Percentiles rank a stretch among this genome's conserved stretches.
Conservation (phyloP, 495 filamentous ascomycete species). For the Zalerion maritima region DNA sequence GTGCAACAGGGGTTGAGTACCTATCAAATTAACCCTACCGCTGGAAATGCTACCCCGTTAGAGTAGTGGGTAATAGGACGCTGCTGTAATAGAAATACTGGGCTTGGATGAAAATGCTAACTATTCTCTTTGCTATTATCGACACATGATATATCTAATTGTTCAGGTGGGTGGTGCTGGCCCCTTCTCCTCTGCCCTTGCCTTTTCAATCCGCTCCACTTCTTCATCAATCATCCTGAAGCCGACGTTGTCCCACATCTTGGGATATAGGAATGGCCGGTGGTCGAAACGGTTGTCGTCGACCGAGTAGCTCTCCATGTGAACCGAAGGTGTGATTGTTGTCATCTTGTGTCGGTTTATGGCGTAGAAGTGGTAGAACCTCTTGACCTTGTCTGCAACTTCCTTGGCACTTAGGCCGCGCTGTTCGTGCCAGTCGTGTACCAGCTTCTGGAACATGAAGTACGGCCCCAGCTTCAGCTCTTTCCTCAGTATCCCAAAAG, state of each 20-base stretch:
- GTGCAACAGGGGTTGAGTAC: no score
- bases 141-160: no score
- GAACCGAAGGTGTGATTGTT: constrained; percentile 37
- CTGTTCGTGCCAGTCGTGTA: constrained; percentile 53
- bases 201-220: constrained; percentile 19
- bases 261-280: constrained; percentile 45
- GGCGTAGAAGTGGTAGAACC: constrained; percentile 54
- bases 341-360: constrained; percentile 44
- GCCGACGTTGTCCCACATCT: constrained; percentile 29
- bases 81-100: no score
- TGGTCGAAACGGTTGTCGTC: constrained; percentile 61
- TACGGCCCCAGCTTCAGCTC: constrained; percentile 59
- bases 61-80: no score
- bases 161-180: no score
- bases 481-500: constrained; percentile 43
- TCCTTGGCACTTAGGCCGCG: constrained; percentile 12
- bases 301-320: constrained; percentile 39
- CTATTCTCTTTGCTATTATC: no score
- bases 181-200: no score
- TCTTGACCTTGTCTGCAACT: constrained; percentile 47
- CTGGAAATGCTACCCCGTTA: no score
- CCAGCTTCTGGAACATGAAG: constrained; percentile 51
- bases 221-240: constrained; percentile 39
- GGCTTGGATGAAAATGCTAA: no score
- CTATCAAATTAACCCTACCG: no score